Conservation (phyloP, 352 stramenopile genomes). For the Blastocystis sp. region DNA sequence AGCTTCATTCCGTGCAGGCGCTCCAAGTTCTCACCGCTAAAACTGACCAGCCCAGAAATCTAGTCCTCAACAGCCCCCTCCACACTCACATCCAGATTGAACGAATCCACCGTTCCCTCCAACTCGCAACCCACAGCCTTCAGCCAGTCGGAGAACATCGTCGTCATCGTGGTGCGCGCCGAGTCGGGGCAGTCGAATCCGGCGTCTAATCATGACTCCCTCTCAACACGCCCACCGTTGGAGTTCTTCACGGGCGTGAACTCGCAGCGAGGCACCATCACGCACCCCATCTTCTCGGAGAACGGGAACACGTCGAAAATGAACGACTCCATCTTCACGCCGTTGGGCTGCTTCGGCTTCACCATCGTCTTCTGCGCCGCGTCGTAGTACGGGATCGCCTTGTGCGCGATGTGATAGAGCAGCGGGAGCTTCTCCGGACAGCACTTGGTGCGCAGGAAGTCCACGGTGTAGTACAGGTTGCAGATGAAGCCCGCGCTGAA, state of each 20-base stretch:
- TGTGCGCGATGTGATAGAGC: constrained; percentile 80
- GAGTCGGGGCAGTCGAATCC: constrained; percentile 81
- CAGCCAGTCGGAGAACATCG: constrained; percentile 80
- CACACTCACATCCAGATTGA: constrained; percentile 78
- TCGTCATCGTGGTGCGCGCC: constrained; percentile 80
- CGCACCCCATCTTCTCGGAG: constrained; percentile 82
- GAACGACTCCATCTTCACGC: constrained; percentile 85
- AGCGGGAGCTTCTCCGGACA: constrained; percentile 74
- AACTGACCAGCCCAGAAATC: constrained; percentile 83
- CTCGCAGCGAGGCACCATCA: constrained; percentile 81
- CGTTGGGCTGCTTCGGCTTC: constrained; percentile 80
- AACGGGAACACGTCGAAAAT: constrained; percentile 87
- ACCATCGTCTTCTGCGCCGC: constrained; percentile 78
- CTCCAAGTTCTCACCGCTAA: constrained; percentile 81
- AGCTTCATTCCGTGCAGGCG: constrained; percentile 41
- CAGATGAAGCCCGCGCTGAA: constrained; percentile 86
- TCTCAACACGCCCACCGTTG: constrained; percentile 74
- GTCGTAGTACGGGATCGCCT: constrained; percentile 84
- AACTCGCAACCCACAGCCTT: constrained; percentile 75
- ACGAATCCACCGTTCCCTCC: constrained; percentile 74
- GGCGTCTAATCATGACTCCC: constrained; percentile 38
- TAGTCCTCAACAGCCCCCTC: constrained; percentile 78
- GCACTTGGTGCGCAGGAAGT: constrained; percentile 70
- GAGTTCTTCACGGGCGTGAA: constrained; percentile 86
- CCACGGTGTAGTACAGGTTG: constrained; percentile 85